Percentiles rank a stretch among this genome's conserved stretches.
phyloP scores from a whole-genome alignment of 768 basidiomycete genomes.

The Lactarius sanguifluus region DNA sequence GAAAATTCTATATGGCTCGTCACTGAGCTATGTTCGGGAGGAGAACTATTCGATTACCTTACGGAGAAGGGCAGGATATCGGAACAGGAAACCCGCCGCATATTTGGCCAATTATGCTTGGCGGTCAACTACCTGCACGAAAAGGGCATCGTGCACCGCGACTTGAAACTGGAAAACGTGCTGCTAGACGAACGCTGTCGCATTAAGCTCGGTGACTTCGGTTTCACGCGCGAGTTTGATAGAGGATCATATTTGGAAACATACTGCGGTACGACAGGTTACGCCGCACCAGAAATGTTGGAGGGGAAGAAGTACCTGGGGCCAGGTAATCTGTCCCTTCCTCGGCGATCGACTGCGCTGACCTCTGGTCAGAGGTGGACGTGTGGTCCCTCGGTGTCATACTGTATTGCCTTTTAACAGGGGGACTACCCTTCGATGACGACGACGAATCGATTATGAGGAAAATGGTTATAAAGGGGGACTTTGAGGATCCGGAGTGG shows the following conservation, averaged over 20 bases:
- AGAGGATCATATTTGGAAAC: conserved; percentile 79
- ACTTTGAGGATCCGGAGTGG: conserved; percentile 93
- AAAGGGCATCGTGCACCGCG: conserved; percentile 92
- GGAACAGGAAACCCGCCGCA: conserved; percentile 77
- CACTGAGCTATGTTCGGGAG: conserved; percentile 94
- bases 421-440: conserved; percentile 52
- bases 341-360: neutral
- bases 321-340: conserved; percentile 52
- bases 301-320: conserved; percentile 87
- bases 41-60: conserved; percentile 97
- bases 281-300: conserved; percentile 93
- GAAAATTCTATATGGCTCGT: conserved; percentile 96
- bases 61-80: conserved; percentile 88
- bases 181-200: conserved; percentile 86
- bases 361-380: conserved; percentile 71
- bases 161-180: conserved; percentile 95
- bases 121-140: conserved; percentile 92
- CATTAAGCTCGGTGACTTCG: conserved; percentile 93
- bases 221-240: conserved; percentile 92
- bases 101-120: conserved; percentile 97
- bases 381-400: conserved; percentile 95
- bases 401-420: conserved; percentile 84
- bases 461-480: conserved; percentile 75
- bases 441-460: conserved; percentile 53
- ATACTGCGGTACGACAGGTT: conserved; percentile 92